These are phyloP conservation scores for Salix exigua DNA, from an alignment of 345 rosid species.

Conservation along the genomic window DNA sequence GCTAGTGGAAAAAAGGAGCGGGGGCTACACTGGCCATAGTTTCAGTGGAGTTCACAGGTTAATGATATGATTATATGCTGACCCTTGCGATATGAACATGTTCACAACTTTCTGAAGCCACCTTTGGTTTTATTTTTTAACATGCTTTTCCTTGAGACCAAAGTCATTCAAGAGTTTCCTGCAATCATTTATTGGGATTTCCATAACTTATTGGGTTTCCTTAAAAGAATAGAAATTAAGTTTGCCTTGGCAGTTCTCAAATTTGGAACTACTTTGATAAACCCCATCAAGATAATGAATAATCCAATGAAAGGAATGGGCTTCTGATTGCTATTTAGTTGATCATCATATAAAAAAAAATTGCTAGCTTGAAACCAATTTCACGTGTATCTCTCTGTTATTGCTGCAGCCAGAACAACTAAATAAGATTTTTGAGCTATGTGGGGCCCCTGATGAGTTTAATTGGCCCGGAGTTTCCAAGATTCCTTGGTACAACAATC, in stretches of 20 bases:
- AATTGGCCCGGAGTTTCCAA: constrained; percentile 77
- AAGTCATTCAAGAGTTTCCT: background rate
- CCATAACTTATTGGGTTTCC: too few species aligned
- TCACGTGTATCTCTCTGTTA: background rate
- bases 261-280: too few species aligned
- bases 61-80: too few species aligned
- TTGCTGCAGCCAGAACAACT: constrained; percentile 53
- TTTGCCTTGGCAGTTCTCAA: too few species aligned
- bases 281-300: too few species aligned
- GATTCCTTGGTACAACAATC: constrained; percentile 69
- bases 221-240: too few species aligned
- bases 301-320: too few species aligned
- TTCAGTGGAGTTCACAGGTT: too few species aligned
- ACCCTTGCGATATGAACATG: background rate
- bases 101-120: background rate
- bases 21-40: too few species aligned
- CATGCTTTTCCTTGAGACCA: background rate
- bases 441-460: constrained; percentile 71
- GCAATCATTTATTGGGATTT: background rate
- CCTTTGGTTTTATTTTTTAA: background rate
- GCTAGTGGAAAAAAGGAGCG: too few species aligned
- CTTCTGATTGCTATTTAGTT: background rate
- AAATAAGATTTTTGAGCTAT: constrained; percentile 69
- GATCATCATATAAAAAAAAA: background rate
- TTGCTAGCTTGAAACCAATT: constrained; percentile 3